Percentiles rank a stretch among this genome's conserved stretches.
phyloP scores from a whole-genome alignment of 768 basidiomycete genomes.

The Coprinopsis sp. region DNA sequence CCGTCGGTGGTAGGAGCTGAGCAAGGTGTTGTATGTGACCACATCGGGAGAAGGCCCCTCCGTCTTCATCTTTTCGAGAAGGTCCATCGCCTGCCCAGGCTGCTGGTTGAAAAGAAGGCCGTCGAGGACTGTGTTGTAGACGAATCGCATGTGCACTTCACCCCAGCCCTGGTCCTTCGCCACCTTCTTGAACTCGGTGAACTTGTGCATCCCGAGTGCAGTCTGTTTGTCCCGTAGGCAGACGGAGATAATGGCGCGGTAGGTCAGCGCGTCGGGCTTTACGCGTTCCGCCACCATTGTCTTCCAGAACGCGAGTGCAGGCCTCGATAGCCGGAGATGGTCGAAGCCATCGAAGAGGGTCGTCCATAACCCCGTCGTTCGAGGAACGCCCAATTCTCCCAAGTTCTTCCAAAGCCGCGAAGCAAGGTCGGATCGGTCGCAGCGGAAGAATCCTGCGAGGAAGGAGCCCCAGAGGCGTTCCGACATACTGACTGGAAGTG shows the following conservation, averaged over 20 bases:
- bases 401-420: conserved; percentile 69
- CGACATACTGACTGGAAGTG: conserved; percentile 46
- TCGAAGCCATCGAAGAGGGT: conserved; percentile 63
- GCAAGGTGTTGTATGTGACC: conserved; percentile 76
- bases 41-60: conserved; percentile 64
- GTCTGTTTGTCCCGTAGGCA: conserved; percentile 49
- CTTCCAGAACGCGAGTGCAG: conserved; percentile 59
- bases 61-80: conserved; percentile 41
- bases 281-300: conserved; percentile 55
- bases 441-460: conserved; percentile 57
- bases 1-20: conserved; percentile 60
- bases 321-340: conserved; percentile 42
- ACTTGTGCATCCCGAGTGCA: conserved; percentile 46
- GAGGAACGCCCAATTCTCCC: conserved; percentile 39
- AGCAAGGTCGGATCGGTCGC: conserved; percentile 52
- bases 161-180: conserved; percentile 16
- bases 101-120: conserved; percentile 51
- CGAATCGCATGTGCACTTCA: conserved; percentile 28
- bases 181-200: conserved; percentile 46
- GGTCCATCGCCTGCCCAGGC: conserved; percentile 33
- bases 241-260: conserved; percentile 64
- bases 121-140: conserved; percentile 75
- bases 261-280: conserved; percentile 56
- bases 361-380: conserved; percentile 64
- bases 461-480: conserved; percentile 62